Evolutionary conservation across 495 filamentous ascomycete species (phyloP), one percentile per base, ranked within the genome.

Genomic region (Bacidia gigantensis): DNA sequence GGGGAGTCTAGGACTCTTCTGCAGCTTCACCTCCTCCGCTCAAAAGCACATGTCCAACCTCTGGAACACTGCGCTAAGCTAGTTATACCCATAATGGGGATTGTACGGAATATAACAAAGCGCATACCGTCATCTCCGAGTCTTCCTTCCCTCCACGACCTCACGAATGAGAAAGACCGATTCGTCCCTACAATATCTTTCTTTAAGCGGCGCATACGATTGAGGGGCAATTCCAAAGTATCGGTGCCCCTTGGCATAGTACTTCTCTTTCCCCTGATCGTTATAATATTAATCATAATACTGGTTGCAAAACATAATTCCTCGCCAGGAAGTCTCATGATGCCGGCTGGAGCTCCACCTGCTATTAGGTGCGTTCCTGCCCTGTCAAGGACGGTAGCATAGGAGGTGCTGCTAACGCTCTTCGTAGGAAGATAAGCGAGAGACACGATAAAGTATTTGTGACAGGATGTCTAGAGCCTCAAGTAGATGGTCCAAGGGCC

Each of bases 341-440:
- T 95, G 73, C 89, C 90, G 49, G 83, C 86, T 46, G 89, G 90
- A 40, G 79, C 86, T 41, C 93, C 92, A 57, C 92, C 93, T 39
- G 78, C 84, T 44, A 95, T 98, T 65, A 82, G 89, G 87, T n/a
- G n/a, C n/a, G n/a, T n/a, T n/a, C n/a, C n/a, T n/a, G n/a, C n/a
- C n/a, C n/a, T n/a, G n/a, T n/a, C n/a, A n/a, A n/a, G n/a, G n/a
- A n/a, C n/a, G n/a, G n/a, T n/a, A n/a, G n/a, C n/a, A n/a, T n/a
- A n/a, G n/a, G n/a, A n/a, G n/a, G n/a, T n/a, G n/a, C n/a, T n/a
- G n/a, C n/a, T n/a, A n/a, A n/a, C n/a, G n/a, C n/a, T n/a, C n/a
- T n/a, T n/a, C n/a, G n/a, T 64, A 97, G 90, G 56, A 93, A 86
- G 80, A 99, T 99, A 58, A 95, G 85, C 69, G 92, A 99, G 69